Evolutionary conservation across 208 protist species (phyloP).

Genomic region (Trypanosomatidae sp.): DNA sequence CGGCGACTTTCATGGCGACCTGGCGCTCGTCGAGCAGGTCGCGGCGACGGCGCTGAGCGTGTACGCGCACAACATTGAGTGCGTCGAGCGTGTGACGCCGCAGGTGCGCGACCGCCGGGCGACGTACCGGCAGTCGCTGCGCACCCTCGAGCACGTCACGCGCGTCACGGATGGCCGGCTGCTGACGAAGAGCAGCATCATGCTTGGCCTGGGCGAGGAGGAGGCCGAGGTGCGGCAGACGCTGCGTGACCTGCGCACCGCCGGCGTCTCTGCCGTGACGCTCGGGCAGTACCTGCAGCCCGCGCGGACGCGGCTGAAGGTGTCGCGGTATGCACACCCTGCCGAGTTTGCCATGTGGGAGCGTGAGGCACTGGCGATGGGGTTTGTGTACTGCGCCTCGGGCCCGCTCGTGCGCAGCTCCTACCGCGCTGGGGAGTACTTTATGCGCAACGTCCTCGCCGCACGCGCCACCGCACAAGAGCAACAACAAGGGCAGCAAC

Average conservation of each 20-base stretch:
- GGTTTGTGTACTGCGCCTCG: slow-evolving; percentile 96
- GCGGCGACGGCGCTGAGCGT: slow-evolving; percentile 92
- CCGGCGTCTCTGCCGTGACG: slow-evolving; percentile 90
- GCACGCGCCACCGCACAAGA: slow-evolving; percentile 8
- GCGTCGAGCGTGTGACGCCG: slow-evolving; percentile 87
- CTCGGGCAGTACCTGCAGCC: slow-evolving; percentile 97
- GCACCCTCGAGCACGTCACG: slow-evolving; percentile 87
- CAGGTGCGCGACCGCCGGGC: slow-evolving; percentile 93
- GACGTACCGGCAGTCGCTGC: slow-evolving; percentile 91
- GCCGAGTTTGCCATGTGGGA: slow-evolving; percentile 95
- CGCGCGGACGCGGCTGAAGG: slow-evolving; percentile 93
- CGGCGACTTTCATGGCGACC: slow-evolving; percentile 93
- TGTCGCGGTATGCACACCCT: slow-evolving; percentile 92
- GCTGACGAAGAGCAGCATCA: slow-evolving; percentile 97
- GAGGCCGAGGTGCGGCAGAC: slow-evolving; percentile 93
- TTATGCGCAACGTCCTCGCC: slow-evolving; percentile 89
- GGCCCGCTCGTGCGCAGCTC: slow-evolving; percentile 93
- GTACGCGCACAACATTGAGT: slow-evolving; percentile 98
- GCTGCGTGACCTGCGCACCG: slow-evolving; percentile 86
- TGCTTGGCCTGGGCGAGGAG: slow-evolving; percentile 96
- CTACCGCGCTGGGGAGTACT: slow-evolving; percentile 94
- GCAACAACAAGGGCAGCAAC: too few relatives aligned
- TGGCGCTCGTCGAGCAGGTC: slow-evolving; percentile 72
- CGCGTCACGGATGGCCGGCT: slow-evolving; percentile 67
- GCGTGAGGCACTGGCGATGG: slow-evolving; percentile 87